Evolutionary conservation across 306 rosid genomes (phyloP).

Genomic region (Dryas drummondii): DNA sequence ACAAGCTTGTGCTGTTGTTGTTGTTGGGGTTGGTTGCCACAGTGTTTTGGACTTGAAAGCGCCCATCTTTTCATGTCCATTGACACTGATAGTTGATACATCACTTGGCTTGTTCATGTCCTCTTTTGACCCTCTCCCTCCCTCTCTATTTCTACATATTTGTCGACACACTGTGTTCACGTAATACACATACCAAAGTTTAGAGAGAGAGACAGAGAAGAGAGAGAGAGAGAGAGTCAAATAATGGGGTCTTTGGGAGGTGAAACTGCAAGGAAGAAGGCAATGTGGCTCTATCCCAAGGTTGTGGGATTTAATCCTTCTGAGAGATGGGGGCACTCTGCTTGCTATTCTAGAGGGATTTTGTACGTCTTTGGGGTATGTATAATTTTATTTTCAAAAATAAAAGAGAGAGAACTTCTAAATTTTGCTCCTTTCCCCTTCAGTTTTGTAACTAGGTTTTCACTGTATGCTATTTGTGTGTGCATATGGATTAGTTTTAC

Average conservation of each 20-base stretch:
- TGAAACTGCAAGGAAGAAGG: conserved; percentile 62
- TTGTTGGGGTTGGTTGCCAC: conserved; percentile 93
- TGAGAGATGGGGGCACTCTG: conserved; percentile 99
- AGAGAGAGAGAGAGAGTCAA: not conserved
- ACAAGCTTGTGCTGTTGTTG: conserved; percentile 51
- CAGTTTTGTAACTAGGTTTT: not conserved
- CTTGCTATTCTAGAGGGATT: conserved; percentile 64
- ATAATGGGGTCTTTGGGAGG: conserved; percentile 61
- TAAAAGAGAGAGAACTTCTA: not conserved
- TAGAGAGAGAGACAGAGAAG: not conserved
- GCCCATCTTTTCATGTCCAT: conserved; percentile 99
- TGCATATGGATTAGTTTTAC: conserved; percentile 16
- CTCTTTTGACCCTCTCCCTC: conserved; percentile 63
- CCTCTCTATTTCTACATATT: conserved; percentile 39
- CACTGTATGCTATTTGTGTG: conserved; percentile 1
- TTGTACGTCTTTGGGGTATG: conserved; percentile 94
- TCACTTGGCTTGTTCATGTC: conserved; percentile 71
- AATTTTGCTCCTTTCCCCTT: conserved; percentile 3
- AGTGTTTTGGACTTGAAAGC: conserved; percentile 98
- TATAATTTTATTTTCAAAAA: not conserved
- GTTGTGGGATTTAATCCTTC: conserved; percentile 75
- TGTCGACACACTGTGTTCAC: conserved; percentile 46
- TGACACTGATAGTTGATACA: conserved; percentile 98
- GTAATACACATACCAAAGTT: conserved; percentile 6
- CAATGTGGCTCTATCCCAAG: conserved; percentile 98